Conservation (phyloP, 1,284 basidiomycete species). For the Tilletia horrida region DNA sequence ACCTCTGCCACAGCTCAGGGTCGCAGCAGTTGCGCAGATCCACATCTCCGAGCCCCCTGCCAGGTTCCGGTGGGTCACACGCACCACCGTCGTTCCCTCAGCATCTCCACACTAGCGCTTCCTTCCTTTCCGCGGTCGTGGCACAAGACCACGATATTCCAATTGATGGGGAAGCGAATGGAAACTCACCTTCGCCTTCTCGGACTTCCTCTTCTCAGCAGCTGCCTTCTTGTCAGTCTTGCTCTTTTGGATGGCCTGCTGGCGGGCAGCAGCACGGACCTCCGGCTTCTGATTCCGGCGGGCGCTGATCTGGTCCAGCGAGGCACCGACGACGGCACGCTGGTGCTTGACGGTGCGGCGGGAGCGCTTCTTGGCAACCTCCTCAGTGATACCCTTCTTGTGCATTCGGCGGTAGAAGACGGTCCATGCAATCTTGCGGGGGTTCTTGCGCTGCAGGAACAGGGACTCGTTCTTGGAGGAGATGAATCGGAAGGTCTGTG, state of each 20-base stretch:
- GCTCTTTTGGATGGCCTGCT: slow-evolving; percentile 89
- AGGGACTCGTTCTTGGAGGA: slow-evolving; percentile 73
- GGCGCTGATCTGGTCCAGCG: slow-evolving; percentile 83
- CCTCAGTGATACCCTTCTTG: slow-evolving; percentile 99
- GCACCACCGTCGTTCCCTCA: too few species aligned
- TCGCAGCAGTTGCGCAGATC: too few species aligned
- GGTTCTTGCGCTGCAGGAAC: slow-evolving; percentile 99
- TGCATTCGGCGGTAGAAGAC: slow-evolving; percentile 95
- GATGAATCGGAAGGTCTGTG: slow-evolving; percentile 53
- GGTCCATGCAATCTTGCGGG: slow-evolving; percentile 99
- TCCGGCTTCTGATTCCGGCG: slow-evolving; percentile 73
- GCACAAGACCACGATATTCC: too few species aligned
- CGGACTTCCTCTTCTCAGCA: slow-evolving; percentile 48
- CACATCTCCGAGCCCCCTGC: too few species aligned
- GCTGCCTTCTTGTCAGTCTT: slow-evolving; percentile 78
- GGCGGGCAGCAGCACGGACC: slow-evolving; percentile 74
- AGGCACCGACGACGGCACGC: slow-evolving; percentile 96
- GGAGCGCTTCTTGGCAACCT: slow-evolving; percentile 96
- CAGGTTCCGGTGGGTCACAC: too few species aligned
- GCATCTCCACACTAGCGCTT: too few species aligned
- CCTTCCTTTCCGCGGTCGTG: too few species aligned
- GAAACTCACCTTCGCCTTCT: slow-evolving; percentile 66
- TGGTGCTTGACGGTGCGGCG: slow-evolving; percentile 96
- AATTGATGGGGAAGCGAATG: too few species aligned
- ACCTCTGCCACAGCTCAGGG: too few species aligned